Conservation (phyloP, 2,329 filamentous ascomycete genomes). For the Fusarium sarcochroum region DNA sequence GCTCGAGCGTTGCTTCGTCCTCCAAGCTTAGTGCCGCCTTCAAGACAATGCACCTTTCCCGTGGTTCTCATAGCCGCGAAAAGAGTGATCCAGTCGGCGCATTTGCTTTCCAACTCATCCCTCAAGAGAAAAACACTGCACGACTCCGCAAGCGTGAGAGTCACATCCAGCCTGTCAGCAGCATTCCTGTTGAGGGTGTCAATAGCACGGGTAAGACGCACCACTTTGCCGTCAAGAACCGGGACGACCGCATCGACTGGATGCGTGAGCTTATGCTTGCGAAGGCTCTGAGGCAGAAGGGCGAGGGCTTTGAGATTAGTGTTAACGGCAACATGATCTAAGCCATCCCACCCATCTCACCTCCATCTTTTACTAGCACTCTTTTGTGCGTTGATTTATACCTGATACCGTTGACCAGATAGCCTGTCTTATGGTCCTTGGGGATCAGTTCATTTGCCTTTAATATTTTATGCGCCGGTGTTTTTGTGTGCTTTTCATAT, state of each 20-base stretch:
- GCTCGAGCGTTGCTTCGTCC: slow-evolving; percentile 79
- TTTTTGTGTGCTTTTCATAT: slow-evolving; percentile 26
- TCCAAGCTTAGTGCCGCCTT: slow-evolving; percentile 91
- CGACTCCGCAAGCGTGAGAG: slow-evolving; percentile 69
- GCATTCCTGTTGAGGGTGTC: slow-evolving; percentile 59
- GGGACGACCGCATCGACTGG: slow-evolving; percentile 96
- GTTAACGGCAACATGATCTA: slow-evolving; percentile 85
- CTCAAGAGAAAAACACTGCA: slow-evolving; percentile 71
- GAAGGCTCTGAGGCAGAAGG: slow-evolving; percentile 88
- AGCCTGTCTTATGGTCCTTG: slow-evolving; percentile 4
- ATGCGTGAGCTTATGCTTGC: slow-evolving; percentile 94
- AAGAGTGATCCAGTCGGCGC: slow-evolving; percentile 74
- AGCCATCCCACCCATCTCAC: neutral
- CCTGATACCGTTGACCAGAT: slow-evolving; percentile 8
- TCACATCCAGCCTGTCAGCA: slow-evolving; percentile 54
- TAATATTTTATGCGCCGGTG: slow-evolving; percentile 18
- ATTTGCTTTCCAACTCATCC: slow-evolving; percentile 89
- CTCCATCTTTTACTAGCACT: slow-evolving; percentile 17
- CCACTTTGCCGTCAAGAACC: slow-evolving; percentile 89
- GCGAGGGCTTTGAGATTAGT: slow-evolving; percentile 84
- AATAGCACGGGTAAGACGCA: slow-evolving; percentile 85
- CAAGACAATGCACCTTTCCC: slow-evolving; percentile 79
- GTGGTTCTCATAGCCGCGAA: slow-evolving; percentile 62
- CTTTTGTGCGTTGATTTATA: slow-evolving; percentile 21
- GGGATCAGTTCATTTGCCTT: slow-evolving; percentile 14